phyloP scores from a whole-genome alignment of 2,329 filamentous ascomycete species.

The Fusarium sp. region DNA sequence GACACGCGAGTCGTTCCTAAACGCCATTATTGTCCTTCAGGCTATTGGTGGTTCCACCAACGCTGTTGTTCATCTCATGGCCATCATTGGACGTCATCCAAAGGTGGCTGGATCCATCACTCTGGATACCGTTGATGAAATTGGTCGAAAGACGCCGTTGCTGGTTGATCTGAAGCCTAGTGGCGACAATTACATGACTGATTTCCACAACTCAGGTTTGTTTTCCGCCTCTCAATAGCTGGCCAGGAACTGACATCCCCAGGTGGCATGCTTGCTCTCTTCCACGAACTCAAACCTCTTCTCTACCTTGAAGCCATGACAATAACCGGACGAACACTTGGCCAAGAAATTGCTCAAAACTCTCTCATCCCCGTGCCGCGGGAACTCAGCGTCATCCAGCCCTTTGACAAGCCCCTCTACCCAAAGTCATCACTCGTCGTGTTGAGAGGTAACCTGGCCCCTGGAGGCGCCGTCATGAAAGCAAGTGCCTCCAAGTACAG shows the following conservation, averaged over 20 bases:
- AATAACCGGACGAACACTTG: conserved; percentile 85
- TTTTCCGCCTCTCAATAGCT: fast-evolving
- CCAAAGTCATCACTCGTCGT: conserved; percentile 83
- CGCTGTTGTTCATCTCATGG: conserved; percentile 86
- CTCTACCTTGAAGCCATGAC: conserved; percentile 83
- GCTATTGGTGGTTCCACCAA: conserved; percentile 88
- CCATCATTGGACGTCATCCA: conserved; percentile 81
- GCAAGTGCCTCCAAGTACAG: conserved; percentile 88
- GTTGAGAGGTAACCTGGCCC: conserved; percentile 84
- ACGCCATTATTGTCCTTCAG: conserved; percentile 88
- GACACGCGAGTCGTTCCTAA: conserved; percentile 82
- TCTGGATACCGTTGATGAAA: conserved; percentile 81
- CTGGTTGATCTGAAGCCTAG: conserved; percentile 88
- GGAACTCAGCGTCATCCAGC: conserved; percentile 67
- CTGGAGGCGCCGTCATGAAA: conserved; percentile 86
- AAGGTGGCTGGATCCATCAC: conserved; percentile 72
- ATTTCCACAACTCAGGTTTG: conserved; percentile 79
- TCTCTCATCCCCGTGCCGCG: conserved; percentile 66
- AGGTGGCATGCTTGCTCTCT: conserved; percentile 84
- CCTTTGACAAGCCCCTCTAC: conserved; percentile 75
- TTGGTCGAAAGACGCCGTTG: conserved; percentile 82
- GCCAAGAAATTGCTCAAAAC: conserved; percentile 79
- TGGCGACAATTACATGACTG: conserved; percentile 89
- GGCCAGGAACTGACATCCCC: background rate
- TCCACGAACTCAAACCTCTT: conserved; percentile 81